Conservation (phyloP, 306 rosid species). For the Rosa multiflora region DNA sequence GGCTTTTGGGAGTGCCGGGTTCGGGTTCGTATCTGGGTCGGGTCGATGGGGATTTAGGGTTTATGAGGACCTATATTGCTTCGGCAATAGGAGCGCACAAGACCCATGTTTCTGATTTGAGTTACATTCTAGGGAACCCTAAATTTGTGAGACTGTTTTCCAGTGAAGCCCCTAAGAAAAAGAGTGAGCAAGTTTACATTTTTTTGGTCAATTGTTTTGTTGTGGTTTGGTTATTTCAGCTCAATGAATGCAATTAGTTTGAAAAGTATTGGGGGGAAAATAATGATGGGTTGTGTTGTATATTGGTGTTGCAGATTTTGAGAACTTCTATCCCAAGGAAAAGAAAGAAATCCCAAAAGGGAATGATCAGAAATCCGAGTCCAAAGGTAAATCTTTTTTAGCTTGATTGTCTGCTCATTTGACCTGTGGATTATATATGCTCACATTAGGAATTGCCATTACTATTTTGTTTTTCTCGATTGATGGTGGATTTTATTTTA, state of each 20-base stretch:
- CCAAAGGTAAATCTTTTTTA: constrained; percentile 53
- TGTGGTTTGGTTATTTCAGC: background rate
- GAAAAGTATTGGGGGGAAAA: background rate
- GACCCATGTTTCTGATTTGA: constrained; percentile 41
- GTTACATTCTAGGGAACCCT: constrained; percentile 56
- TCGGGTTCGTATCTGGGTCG: constrained; percentile 40
- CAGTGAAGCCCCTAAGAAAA: constrained; percentile 81
- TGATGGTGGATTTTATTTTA: background rate
- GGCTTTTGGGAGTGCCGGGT: constrained; percentile 31
- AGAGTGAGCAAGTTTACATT: constrained; percentile 50
- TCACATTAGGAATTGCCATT: background rate
- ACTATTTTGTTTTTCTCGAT: background rate
- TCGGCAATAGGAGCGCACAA: constrained; percentile 42
- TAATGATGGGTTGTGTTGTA: background rate
- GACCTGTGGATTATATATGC: background rate
- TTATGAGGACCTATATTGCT: constrained; percentile 53
- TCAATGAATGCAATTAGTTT: background rate
- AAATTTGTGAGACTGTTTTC: constrained; percentile 60
- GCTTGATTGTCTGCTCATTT: background rate
- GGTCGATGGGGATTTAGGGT: constrained; percentile 55
- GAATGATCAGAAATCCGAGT: constrained; percentile 60
- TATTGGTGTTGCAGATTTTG: constrained; percentile 56
- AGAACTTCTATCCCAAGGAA: constrained; percentile 83
- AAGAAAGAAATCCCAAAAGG: constrained; percentile 88
- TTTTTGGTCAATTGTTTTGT: background rate